Evolutionary conservation across 768 basidiomycete genomes (phyloP), one percentile per base, ranked within the genome.

Genomic region (Suillus variegatus): DNA sequence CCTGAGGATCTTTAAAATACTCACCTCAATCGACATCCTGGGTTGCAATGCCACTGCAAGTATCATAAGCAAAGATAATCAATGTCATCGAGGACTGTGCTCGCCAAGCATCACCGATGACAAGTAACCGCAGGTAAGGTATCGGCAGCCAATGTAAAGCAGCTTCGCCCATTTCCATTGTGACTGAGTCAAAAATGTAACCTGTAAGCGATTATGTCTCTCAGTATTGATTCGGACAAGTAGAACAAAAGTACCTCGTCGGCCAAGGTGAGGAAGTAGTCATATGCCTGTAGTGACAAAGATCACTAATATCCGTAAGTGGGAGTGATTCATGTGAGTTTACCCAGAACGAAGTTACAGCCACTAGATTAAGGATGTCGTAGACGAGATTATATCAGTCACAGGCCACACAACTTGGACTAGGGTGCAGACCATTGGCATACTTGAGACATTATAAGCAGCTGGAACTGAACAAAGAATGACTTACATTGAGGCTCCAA

Each of bases 91-190:
- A 32, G 28, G 41, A 3, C 3, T 9, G 41, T 28, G 20, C 58
- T 60, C 28, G 41, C 58, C 28, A 20, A 60, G 28, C 25, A 28
- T 60, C 58, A 18, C 28, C 18, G 28, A 32, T 43, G 28, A 13
- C 18, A 60, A 60, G 25, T 28, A 60, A 28, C 25, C 41, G 6
- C 41, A 60, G 58, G 67, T 57, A 32, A 56, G 57, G 22, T 64
- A 66, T 35, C 25, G 60, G 46, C 65, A 46, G 22, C 64, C 78
- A 57, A 64, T 5, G 63, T 64, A 64, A 61, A 61, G 18, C 3
- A 64, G 10, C 28, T 62, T 64, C 14, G 36, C 7, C 18, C 32
- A 25, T 43, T n/a, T 63, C 55, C 62, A 63, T 58, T 18, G 51
- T 16, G 56, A 60, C 9, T 63, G 25, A 4, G 4, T 61, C n/a